Conservation (phyloP, 495 filamentous ascomycete genomes). For the Xylaria nigripes region DNA sequence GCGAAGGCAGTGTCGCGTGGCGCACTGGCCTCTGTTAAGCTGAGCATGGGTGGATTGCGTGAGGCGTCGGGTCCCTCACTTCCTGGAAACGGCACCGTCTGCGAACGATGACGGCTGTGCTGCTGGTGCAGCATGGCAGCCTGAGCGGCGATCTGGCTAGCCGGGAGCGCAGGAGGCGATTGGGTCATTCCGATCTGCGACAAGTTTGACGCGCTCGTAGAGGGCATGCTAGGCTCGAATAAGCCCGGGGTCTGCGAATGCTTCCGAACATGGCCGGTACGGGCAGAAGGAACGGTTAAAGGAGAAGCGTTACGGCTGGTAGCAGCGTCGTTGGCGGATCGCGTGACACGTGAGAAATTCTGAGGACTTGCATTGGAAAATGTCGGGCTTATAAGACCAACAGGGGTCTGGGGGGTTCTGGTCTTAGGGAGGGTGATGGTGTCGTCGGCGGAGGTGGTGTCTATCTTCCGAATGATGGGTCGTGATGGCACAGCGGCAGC, state of each 20-base stretch:
- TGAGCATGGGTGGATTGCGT: constrained; percentile 50
- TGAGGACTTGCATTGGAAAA: constrained; percentile 34
- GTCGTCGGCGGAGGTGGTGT: constrained; percentile 40
- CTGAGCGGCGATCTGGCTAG: constrained; percentile 86
- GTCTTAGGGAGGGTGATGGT: constrained; percentile 24
- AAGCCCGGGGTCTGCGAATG: constrained; percentile 71
- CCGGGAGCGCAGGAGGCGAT: constrained; percentile 40
- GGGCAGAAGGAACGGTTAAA: constrained; percentile 33
- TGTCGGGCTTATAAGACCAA: constrained; percentile 27
- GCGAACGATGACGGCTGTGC: constrained; percentile 60
- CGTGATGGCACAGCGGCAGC: constrained; percentile 28
- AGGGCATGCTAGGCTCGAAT: constrained; percentile 80
- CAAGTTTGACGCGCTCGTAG: constrained; percentile 49
- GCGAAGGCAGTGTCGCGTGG: constrained; percentile 47
- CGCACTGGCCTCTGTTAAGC: constrained; percentile 45
- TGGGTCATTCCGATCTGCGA: constrained; percentile 38
- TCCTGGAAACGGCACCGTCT: constrained; percentile 49
- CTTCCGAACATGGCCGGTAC: constrained; percentile 42
- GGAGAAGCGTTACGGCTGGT: constrained; percentile 36
- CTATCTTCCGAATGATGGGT: constrained; percentile 33
- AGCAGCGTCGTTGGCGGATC: constrained; percentile 32
- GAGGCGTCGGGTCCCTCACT: constrained; percentile 27
- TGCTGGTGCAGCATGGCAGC: constrained; percentile 51
- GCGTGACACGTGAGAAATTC: constrained; percentile 48
- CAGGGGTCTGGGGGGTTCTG: constrained; percentile 20